These are phyloP conservation scores for Serendipita vermifera DNA, from an alignment of 768 basidiomycete species.

Conservation along the genomic window DNA sequence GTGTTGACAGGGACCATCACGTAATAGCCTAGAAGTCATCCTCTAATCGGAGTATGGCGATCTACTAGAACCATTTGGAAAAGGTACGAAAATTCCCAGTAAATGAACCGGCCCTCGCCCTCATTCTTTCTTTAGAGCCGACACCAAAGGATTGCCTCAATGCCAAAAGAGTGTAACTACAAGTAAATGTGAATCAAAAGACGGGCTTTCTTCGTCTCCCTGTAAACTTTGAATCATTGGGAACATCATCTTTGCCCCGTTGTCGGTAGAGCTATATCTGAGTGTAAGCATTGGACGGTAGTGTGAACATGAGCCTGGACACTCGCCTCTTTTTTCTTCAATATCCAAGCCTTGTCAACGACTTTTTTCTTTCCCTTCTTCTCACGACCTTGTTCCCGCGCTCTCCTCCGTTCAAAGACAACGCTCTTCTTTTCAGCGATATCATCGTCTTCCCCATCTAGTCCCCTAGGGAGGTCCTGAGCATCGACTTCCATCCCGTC, in stretches of 20 bases:
- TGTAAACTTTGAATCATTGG: slow-evolving; percentile 77
- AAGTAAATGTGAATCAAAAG: slow-evolving; percentile 57
- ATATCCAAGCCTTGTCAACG: slow-evolving; percentile 73
- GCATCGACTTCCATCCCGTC: slow-evolving; percentile 32
- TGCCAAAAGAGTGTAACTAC: too few species aligned
- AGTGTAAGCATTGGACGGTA: slow-evolving; percentile 10
- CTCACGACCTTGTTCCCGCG: slow-evolving; percentile 47
- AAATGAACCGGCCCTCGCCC: not conserved
- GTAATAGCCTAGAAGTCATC: too few species aligned
- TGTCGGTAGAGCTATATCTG: slow-evolving; percentile 55
- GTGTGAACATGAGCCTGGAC: too few species aligned
- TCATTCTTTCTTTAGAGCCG: not conserved
- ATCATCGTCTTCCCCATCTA: slow-evolving; percentile 51
- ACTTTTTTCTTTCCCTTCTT: slow-evolving; percentile 60
- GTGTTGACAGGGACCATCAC: too few species aligned
- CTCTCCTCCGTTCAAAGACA: slow-evolving; percentile 66
- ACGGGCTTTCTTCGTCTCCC: slow-evolving; percentile 72
- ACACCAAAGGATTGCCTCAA: not conserved
- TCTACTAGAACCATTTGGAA: too few species aligned
- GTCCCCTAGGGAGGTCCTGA: slow-evolving; percentile 54
- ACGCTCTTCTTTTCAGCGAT: slow-evolving; percentile 40
- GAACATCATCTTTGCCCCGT: slow-evolving; percentile 76
- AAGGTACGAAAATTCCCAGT: not conserved
- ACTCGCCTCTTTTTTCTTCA: slow-evolving; percentile 92
- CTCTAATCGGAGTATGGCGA: too few species aligned